Percentiles rank a stretch among this genome's conserved stretches.
Evolutionary conservation across 2,329 filamentous ascomycete species (phyloP).

Genomic region (Ceratocystis colombiana): DNA sequence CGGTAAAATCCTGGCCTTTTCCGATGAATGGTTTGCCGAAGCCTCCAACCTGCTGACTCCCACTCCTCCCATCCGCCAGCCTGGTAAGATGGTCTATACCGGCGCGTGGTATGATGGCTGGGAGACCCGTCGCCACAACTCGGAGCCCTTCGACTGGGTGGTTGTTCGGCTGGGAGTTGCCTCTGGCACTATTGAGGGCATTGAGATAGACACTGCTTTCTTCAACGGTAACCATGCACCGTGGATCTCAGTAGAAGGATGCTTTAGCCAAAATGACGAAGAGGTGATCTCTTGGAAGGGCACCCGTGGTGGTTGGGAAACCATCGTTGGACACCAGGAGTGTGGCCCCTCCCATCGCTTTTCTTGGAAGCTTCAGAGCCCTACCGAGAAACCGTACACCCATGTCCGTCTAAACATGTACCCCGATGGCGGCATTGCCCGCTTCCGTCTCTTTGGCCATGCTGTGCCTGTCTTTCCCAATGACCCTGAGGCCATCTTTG

Average conservation of each 20-base stretch:
- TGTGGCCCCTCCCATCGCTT: constrained; percentile 66
- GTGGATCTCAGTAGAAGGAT: constrained; percentile 66
- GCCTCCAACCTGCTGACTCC: constrained; percentile 54
- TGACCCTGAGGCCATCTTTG: constrained; percentile 55
- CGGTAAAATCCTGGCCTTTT: constrained; percentile 54
- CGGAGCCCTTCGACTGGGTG: constrained; percentile 55
- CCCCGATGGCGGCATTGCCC: constrained; percentile 71
- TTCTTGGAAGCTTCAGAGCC: constrained; percentile 55
- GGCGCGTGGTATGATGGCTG: constrained; percentile 63
- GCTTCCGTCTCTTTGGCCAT: constrained; percentile 67
- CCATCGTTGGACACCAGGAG: constrained; percentile 57
- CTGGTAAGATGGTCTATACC: constrained; percentile 58
- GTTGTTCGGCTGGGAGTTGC: constrained; percentile 57
- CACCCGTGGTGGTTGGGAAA: constrained; percentile 55
- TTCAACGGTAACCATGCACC: constrained; percentile 78
- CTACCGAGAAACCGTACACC: constrained; percentile 59
- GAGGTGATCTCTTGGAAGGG: constrained; percentile 55
- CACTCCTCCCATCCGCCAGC: constrained; percentile 51
- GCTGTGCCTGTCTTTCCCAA: constrained; percentile 67
- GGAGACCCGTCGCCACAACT: constrained; percentile 59
- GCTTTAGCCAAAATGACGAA: constrained; percentile 54
- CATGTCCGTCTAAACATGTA: constrained; percentile 78
- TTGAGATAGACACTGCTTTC: constrained; percentile 72
- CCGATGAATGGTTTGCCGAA: constrained; percentile 60
- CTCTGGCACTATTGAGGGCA: constrained; percentile 59